Conservation (phyloP, 148 eudicot genomes). For the Nyssa sinensis region DNA sequence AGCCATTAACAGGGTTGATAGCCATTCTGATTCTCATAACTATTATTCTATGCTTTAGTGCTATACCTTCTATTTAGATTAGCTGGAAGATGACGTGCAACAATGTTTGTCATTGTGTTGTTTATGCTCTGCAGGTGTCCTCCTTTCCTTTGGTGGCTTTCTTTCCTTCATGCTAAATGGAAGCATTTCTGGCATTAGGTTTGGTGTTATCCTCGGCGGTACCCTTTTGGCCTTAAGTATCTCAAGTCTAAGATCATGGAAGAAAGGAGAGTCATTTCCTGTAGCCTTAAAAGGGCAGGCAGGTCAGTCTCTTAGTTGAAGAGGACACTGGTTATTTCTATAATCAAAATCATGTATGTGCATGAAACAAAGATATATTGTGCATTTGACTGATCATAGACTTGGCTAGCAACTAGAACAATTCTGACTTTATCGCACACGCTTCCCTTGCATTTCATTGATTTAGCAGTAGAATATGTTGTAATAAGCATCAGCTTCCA, state of each 20-base stretch:
- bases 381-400: not conserved
- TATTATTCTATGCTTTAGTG: not conserved
- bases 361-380: not conserved
- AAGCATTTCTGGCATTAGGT: slow-evolving; percentile 72
- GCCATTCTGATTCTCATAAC: too few relatives aligned
- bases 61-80: not conserved
- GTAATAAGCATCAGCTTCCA: too few relatives aligned
- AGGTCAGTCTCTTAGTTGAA: slow-evolving; percentile 48
- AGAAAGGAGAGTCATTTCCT: slow-evolving; percentile 51
- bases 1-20: too few relatives aligned
- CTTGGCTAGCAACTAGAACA: too few relatives aligned
- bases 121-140: slow-evolving; percentile 49
- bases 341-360: not conserved
- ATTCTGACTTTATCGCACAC: too few relatives aligned
- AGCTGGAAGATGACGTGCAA: not conserved
- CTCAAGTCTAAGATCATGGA: slow-evolving; percentile 82
- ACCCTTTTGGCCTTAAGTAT: slow-evolving; percentile 76
- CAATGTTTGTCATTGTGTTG: slow-evolving; percentile 3
- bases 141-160: slow-evolving; percentile 82
- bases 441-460: too few relatives aligned
- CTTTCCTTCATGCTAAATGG: slow-evolving; percentile 87
- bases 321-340: not conserved
- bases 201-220: slow-evolving; percentile 94
- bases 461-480: too few relatives aligned
- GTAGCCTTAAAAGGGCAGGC: slow-evolving; percentile 75